Evolutionary conservation across 2,329 filamentous ascomycete genomes (phyloP).

Genomic region (Colletotrichum sp.): DNA sequence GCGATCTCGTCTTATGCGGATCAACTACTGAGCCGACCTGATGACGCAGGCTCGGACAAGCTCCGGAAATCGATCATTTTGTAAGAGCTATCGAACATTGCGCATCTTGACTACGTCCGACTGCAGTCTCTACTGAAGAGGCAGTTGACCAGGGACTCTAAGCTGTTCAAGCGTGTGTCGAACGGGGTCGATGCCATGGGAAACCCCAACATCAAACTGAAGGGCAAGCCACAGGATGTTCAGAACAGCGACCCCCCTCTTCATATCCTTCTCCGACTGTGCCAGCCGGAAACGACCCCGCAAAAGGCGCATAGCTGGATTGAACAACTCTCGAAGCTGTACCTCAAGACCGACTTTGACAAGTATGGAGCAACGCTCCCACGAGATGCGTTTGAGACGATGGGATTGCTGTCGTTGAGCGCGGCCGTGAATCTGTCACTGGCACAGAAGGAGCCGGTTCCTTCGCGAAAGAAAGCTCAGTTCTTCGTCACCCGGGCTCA

Average conservation of each 20-base stretch:
- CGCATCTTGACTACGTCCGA: conserved; percentile 46
- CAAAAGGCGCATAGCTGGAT: conserved; percentile 43
- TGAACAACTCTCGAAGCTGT: conserved; percentile 42
- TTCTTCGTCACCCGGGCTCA: conserved; percentile 36
- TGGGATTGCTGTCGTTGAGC: conserved; percentile 39
- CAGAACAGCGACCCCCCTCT: conserved; percentile 42
- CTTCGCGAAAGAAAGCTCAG: conserved; percentile 44
- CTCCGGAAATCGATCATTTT: conserved; percentile 37
- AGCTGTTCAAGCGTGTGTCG: conserved; percentile 47
- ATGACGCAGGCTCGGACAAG: conserved; percentile 28
- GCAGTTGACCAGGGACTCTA: conserved; percentile 37
- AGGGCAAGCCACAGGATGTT: conserved; percentile 43
- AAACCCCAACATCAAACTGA: conserved; percentile 42
- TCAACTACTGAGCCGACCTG: conserved; percentile 39
- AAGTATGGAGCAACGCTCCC: conserved; percentile 32
- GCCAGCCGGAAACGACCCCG: conserved; percentile 39
- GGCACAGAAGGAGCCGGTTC: conserved; percentile 34
- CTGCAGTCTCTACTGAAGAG: conserved; percentile 45
- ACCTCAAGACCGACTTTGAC: conserved; percentile 35
- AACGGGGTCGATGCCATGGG: conserved; percentile 34
- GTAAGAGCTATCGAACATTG: conserved; percentile 51
- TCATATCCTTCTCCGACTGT: conserved; percentile 50
- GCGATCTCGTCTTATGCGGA: conserved; percentile 46
- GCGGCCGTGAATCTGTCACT: conserved; percentile 42
- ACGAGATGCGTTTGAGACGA: conserved; percentile 35